Conservation (phyloP, 257 asterid species). For the Ballota nigra region DNA sequence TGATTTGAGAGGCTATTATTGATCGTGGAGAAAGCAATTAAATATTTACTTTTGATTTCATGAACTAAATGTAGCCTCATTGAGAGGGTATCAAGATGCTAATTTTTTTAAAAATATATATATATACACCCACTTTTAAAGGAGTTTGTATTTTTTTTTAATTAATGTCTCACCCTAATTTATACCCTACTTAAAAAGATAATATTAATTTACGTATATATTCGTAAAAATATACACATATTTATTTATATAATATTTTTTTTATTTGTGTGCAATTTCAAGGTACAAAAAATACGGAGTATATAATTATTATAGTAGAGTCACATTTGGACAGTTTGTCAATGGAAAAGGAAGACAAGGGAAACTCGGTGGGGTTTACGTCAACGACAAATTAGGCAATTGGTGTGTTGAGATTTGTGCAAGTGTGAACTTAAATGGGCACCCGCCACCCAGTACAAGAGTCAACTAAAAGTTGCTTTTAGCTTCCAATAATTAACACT, state of each 20-base stretch:
- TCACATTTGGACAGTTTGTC: background rate
- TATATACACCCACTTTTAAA: too few relatives aligned
- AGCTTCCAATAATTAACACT: background rate
- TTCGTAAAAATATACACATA: too few relatives aligned
- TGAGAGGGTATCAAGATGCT: too few relatives aligned
- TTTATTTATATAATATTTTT: too few relatives aligned
- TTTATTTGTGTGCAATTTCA: too few relatives aligned
- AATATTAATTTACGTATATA: too few relatives aligned
- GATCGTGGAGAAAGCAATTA: background rate
- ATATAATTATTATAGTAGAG: background rate
- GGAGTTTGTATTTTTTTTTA: too few relatives aligned
- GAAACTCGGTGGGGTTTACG: conserved; percentile 3
- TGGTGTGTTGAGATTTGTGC: conserved; percentile 19
- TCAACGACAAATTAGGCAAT: conserved; percentile 14
- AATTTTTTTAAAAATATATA: too few relatives aligned
- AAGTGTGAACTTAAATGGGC: conserved; percentile 4
- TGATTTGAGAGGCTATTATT: background rate
- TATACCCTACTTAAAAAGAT: too few relatives aligned
- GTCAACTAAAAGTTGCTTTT: conserved; percentile 11
- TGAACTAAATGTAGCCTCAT: too few relatives aligned
- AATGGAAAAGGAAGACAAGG: background rate
- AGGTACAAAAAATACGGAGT: too few relatives aligned
- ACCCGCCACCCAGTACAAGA: background rate
- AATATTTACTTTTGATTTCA: background rate
- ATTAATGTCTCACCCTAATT: too few relatives aligned